These are phyloP conservation scores for Camellia lanceoleosa DNA, from an alignment of 148 eudicot species.

Conservation along the genomic window DNA sequence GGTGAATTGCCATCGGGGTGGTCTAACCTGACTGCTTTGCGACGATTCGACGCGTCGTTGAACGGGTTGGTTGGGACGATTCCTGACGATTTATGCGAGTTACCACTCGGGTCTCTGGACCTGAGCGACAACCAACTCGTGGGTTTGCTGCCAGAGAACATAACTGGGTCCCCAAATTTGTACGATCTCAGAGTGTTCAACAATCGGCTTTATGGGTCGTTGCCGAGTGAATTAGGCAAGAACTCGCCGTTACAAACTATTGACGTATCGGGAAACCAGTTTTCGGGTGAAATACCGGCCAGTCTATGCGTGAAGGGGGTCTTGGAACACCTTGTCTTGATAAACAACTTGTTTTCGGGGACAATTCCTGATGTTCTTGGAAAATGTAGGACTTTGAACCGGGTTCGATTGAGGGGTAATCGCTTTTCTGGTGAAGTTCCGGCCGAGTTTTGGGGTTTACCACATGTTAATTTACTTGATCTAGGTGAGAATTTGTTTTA, in stretches of 20 bases:
- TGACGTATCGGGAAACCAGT: constrained; percentile 27
- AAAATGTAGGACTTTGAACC: constrained; percentile 26
- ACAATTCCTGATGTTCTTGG: constrained; percentile 33
- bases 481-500: constrained; percentile 33
- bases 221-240: constrained; percentile 43
- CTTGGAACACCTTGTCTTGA: constrained; percentile 26
- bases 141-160: constrained; percentile 39
- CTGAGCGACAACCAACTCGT: constrained; percentile 29
- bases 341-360: constrained; percentile 33
- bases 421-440: constrained; percentile 41
- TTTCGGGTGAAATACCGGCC: constrained; percentile 31
- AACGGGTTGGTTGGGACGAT: constrained; percentile 34
- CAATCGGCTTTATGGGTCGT: constrained; percentile 28
- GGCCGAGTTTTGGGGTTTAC: constrained; percentile 37
- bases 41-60: constrained; percentile 37
- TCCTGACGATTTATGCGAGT: constrained; percentile 35
- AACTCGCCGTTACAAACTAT: constrained; percentile 27
- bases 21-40: constrained; percentile 30
- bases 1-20: constrained; percentile 36
- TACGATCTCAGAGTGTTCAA: constrained; percentile 32
- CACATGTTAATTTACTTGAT: constrained; percentile 38
- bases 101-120: constrained; percentile 36
- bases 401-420: constrained; percentile 34
- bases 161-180: constrained; percentile 34
- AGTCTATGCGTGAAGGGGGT: constrained; percentile 34